Percentiles rank a stretch among this genome's conserved stretches.
Conservation (phyloP, 129 eudicot species). For the Flaveria ramosissima region DNA sequence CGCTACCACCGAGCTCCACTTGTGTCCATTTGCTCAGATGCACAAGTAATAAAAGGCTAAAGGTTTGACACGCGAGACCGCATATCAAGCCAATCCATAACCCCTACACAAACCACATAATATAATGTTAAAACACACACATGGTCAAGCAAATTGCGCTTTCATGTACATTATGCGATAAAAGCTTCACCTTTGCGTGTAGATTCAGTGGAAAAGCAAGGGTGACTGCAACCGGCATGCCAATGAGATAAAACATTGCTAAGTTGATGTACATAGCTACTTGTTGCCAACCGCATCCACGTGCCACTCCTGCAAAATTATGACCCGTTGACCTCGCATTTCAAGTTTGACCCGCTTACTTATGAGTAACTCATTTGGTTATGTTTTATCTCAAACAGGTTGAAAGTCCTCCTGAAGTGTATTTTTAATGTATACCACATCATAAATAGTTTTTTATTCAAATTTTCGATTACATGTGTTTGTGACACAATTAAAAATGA, state of each 20-base stretch:
- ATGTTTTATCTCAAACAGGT: background rate
- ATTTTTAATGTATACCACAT: background rate
- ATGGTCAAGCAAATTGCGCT: background rate
- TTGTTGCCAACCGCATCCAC: conserved; percentile 93
- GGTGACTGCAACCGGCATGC: conserved; percentile 60
- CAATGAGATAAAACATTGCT: conserved; percentile 52
- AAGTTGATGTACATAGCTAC: conserved; percentile 55
- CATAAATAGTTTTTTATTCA: background rate
- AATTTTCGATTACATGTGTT: background rate
- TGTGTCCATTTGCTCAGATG: conserved; percentile 44
- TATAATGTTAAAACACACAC: background rate
- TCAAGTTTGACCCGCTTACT: background rate
- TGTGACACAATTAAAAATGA: background rate
- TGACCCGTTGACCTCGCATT: background rate
- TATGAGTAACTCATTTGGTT: background rate
- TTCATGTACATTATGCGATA: background rate
- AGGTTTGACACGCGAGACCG: conserved; percentile 56
- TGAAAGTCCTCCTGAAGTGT: background rate
- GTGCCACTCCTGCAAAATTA: conserved; percentile 61
- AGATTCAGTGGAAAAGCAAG: conserved; percentile 60
- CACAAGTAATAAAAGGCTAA: conserved; percentile 48
- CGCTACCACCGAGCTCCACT: conserved; percentile 37
- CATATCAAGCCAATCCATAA: conserved; percentile 76
- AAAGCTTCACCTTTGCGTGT: conserved; percentile 58
- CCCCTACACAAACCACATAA: conserved; percentile 44